Percentiles rank a stretch among this genome's conserved stretches.
Evolutionary conservation across 2,329 filamentous ascomycete genomes (phyloP).

Genomic region (Epichloe glyceriae): DNA sequence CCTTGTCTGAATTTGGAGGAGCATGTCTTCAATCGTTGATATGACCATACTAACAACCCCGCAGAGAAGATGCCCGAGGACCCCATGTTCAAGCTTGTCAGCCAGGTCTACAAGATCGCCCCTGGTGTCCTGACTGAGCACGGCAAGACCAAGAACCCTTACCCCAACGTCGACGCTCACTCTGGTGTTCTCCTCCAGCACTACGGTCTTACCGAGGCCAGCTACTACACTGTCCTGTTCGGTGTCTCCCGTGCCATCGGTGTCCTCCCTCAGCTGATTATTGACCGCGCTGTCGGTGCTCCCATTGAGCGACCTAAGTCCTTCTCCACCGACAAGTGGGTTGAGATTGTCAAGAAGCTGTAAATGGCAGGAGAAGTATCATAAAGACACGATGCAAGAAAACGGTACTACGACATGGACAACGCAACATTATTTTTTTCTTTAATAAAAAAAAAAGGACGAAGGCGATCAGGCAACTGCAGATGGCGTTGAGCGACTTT

Average conservation of each 20-base stretch:
- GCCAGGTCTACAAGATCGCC: constrained; percentile 99
- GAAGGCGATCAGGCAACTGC: neutral
- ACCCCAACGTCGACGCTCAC: constrained; percentile 97
- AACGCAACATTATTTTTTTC: neutral
- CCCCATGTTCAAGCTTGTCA: constrained; percentile 99
- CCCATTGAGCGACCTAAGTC: constrained; percentile 98
- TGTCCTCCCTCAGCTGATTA: constrained; percentile 98
- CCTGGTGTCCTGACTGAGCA: constrained; percentile 96
- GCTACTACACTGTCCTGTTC: constrained; percentile 99
- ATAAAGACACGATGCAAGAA: neutral
- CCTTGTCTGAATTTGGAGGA: neutral
- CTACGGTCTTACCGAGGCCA: constrained; percentile 97
- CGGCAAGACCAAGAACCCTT: constrained; percentile 99
- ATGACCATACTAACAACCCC: constrained; percentile 13
- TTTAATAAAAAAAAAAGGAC: neutral
- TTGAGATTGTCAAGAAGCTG: constrained; percentile 85
- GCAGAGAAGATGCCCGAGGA: constrained; percentile 78
- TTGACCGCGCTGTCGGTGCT: constrained; percentile 91
- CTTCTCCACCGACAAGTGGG: constrained; percentile 94
- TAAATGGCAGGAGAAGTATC: constrained; percentile 35
- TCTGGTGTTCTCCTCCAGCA: constrained; percentile 98
- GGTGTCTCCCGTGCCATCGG: constrained; percentile 96
- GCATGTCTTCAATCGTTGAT: neutral
- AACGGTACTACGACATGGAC: neutral
- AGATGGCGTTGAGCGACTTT: neutral